A percentile compares a stretch with the other conserved stretches of the same genome.
These are phyloP conservation scores for Bocquillonia castaneifolia DNA, from an alignment of 441 rosid genomes.

Conservation along the genomic window DNA sequence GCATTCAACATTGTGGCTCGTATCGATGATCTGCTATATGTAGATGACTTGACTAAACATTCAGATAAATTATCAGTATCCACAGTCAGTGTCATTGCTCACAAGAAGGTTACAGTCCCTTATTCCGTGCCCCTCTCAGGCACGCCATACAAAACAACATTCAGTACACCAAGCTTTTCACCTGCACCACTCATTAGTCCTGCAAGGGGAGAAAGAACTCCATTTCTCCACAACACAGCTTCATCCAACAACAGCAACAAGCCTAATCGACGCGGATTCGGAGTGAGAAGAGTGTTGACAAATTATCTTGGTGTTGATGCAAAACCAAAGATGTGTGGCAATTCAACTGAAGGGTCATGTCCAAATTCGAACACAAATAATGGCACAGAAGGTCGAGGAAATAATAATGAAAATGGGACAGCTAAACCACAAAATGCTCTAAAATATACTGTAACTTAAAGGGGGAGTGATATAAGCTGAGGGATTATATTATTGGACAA, in stretches of 20 bases:
- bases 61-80: conserved; percentile 50
- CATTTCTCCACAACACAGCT: conserved; percentile 36
- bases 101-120: conserved; percentile 48
- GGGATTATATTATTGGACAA: background rate
- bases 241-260: conserved; percentile 32
- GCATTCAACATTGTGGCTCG: conserved; percentile 90
- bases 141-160: conserved; percentile 52
- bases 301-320: conserved; percentile 62
- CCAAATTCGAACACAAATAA: conserved; percentile 25
- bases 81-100: conserved; percentile 41
- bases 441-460: conserved; percentile 26
- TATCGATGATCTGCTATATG: conserved; percentile 78
- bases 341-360: conserved; percentile 36
- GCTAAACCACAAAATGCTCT: conserved; percentile 31
- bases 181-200: conserved; percentile 50
- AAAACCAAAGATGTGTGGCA: conserved; percentile 49
- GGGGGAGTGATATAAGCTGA: conserved; percentile 3
- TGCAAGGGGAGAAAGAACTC: conserved; percentile 50
- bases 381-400: conserved; percentile 28
- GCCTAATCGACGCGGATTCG: conserved; percentile 62
- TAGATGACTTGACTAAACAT: conserved; percentile 74
- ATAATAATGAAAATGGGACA: conserved; percentile 33
- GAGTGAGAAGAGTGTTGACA: conserved; percentile 63
- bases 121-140: conserved; percentile 45
- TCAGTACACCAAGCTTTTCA: conserved; percentile 65